These are phyloP conservation scores for Mollisiaceae sp. DNA, from an alignment of 2,329 filamentous ascomycete species.

Conservation along the genomic window DNA sequence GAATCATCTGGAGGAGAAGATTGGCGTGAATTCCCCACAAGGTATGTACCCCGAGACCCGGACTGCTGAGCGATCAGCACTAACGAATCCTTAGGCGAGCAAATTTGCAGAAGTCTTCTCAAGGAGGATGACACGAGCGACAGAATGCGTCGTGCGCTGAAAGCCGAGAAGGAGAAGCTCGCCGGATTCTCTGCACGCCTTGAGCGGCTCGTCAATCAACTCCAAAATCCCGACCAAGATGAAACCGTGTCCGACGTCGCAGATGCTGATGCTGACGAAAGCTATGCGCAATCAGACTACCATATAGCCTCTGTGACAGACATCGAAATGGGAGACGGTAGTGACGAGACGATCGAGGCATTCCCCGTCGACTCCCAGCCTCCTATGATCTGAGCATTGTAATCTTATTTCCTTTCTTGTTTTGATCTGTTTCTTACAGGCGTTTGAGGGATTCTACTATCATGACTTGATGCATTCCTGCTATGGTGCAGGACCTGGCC, in stretches of 20 bases:
- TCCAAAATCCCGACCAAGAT: neutral
- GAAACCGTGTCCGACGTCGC: neutral
- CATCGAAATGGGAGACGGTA: neutral
- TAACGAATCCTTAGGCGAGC: neutral
- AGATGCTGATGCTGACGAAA: neutral
- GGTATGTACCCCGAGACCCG: neutral
- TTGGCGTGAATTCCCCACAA: conserved; percentile 5
- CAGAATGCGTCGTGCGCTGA: neutral
- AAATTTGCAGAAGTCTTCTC: conserved; percentile 11
- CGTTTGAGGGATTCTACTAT: neutral
- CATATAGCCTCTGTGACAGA: neutral
- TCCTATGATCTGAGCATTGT: neutral
- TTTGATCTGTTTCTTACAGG: neutral
- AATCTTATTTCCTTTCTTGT: neutral
- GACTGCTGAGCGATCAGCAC: neutral
- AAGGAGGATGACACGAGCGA: conserved; percentile 4
- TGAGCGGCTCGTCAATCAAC: neutral
- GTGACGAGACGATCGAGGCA: neutral
- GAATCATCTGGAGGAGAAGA: conserved; percentile 12
- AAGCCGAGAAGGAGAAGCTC: conserved; percentile 7
- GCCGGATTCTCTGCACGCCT: neutral
- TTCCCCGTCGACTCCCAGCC: too few species aligned
- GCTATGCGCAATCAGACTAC: neutral
- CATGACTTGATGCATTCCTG: too few species aligned
- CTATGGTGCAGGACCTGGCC: neutral